Evolutionary conservation across 2,329 filamentous ascomycete species (phyloP).

Genomic region (Pseudocercospora vitis): DNA sequence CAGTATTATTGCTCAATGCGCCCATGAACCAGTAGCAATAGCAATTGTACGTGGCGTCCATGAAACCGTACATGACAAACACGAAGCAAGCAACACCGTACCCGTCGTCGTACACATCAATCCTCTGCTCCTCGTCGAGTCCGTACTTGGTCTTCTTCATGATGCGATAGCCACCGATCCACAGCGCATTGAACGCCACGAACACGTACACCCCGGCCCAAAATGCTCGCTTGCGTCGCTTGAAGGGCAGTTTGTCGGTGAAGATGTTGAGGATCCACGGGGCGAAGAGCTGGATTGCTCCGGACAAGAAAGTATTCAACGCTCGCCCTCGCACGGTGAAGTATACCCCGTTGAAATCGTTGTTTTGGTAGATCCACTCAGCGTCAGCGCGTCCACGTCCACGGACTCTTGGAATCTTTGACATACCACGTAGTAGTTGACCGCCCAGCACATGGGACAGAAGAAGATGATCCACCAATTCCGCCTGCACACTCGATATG

Average conservation of each 20-base stretch:
- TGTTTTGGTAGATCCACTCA: conserved; percentile 8
- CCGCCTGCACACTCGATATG: not conserved
- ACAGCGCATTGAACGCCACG: conserved; percentile 11
- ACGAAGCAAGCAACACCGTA: conserved; percentile 10
- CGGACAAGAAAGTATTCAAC: conserved; percentile 10
- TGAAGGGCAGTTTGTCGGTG: conserved; percentile 7
- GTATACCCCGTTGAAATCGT: conserved; percentile 13
- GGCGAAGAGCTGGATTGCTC: conserved; percentile 8
- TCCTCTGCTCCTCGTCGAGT: not conserved
- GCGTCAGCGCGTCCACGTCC: not conserved
- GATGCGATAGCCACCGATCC: conserved; percentile 11
- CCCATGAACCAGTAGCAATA: conserved; percentile 15
- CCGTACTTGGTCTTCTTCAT: conserved; percentile 8
- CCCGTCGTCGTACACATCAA: conserved; percentile 9
- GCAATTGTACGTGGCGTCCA: conserved; percentile 12
- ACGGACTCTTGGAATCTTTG: not conserved
- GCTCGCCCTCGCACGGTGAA: conserved; percentile 12
- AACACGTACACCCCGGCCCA: conserved; percentile 8
- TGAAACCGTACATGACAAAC: conserved; percentile 11
- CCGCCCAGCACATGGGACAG: conserved; percentile 13
- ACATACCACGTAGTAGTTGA: conserved; percentile 9
- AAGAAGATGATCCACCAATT: conserved; percentile 14
- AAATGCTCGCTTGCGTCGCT: conserved; percentile 5
- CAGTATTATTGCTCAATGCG: conserved; percentile 10
- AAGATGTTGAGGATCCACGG: conserved; percentile 11